Evolutionary conservation across 331 rosid species (phyloP), one percentile per base, ranked within the genome.

Genomic region (Rosa hybrid): DNA sequence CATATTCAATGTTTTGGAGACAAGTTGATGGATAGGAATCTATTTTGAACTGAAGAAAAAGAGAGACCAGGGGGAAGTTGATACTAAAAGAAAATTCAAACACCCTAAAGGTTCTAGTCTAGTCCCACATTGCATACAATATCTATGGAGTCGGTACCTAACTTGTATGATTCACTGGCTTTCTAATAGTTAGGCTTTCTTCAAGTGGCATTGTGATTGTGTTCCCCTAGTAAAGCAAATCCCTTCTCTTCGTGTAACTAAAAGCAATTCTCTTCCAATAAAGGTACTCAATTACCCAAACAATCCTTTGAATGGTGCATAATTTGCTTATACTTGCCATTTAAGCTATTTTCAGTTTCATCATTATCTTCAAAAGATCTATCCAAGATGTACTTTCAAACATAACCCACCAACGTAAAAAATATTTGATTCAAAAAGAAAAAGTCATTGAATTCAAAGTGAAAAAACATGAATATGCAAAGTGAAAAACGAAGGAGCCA

Each of bases 1-100:
- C 20, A 48, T 67, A 90, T 70, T 88, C 78, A 68, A 87, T 72
- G 78, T 45, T 74, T 74, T 49, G 78, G 82, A 60, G 87, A 83
- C 83, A 75, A 84, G 72, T 80, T 88, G 62, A 72, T 84, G 87
- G 88, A 86, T 78, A 82, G 83, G 83, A 88, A 85, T 81, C 81
- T 62, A 72, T 75, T 20, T 64, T 88, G 86, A 77, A 74, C 44
- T 75, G 53, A 82, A 67, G 68, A 14, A 63, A 76, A 85, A 69
- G 78, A 38, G 10, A 83, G 50, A 80, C 59, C 64, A 63, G 62
- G 49, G 49, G 44, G 49, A 65, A 74, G 68, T 30, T 2, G 54
- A 75, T 50, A 39, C 76, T 80, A 46, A 56, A 20, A 57, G 80
- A 79, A 78, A 79, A 81, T 64, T 77, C 78, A 85, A 82, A 67